Base-by-base conservation (phyloP, 2,329 filamentous ascomycete species). In the Sarocladium brachiariae region DNA sequence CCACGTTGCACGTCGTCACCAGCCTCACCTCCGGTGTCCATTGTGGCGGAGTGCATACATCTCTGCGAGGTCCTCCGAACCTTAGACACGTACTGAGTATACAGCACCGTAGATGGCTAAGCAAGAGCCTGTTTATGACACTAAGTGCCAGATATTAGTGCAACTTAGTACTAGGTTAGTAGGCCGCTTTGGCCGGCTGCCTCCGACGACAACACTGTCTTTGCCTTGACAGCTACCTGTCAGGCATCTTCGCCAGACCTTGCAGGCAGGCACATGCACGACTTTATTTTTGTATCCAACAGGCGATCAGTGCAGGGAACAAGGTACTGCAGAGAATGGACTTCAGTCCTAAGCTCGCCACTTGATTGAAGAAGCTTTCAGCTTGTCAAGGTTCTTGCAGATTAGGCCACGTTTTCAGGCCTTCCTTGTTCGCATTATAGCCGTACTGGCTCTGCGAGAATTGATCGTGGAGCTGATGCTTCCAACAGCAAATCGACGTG, bases 31-130 rank as follows among this genome's bases (percentile, higher is more conserved):
- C 27, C n/a, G 43, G n/a, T 3, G 43, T 25, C 27, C 19, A 21
- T 24, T 33, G 43, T 47, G 43, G 43, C 43, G 43, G 43, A 47
- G 43, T 47, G 43, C 43, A 47, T 47, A 33, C 43, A 47, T 31
- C 27, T 30, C 7, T 30, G 27, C 27, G 27, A 30, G 27, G 13
- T 13, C 27, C 7, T 13, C 27, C 7, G 27, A 30, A 30, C n/a
- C n/a, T n/a, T n/a, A n/a, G n/a, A n/a, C n/a, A n/a, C n/a, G n/a
- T n/a, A n/a, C n/a, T n/a, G n/a, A n/a, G n/a, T n/a, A n/a, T n/a
- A n/a, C n/a, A n/a, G n/a, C n/a, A n/a, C n/a, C n/a, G n/a, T n/a
- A n/a, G n/a, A n/a, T n/a, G n/a, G n/a, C n/a, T n/a, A n/a, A n/a
- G n/a, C n/a, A n/a, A n/a, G n/a, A n/a, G n/a, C n/a, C n/a, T n/a